phyloP scores from a whole-genome alignment of 2,329 filamentous ascomycete species.

The Ophiostoma novo-ulmi region DNA sequence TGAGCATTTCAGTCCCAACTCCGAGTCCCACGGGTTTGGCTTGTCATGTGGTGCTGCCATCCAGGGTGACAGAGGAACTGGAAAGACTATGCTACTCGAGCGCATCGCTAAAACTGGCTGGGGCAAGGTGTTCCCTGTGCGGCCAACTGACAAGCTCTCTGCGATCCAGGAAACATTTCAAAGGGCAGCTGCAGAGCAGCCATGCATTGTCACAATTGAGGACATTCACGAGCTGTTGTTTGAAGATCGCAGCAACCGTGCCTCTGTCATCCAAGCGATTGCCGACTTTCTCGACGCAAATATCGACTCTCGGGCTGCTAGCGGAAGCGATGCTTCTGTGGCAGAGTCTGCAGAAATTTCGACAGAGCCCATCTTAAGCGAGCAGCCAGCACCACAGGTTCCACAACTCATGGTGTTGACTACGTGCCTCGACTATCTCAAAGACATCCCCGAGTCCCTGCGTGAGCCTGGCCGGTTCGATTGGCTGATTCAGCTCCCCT shows the following conservation, averaged over 20 bases:
- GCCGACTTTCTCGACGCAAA: slow-evolving; percentile 51
- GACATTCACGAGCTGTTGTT: slow-evolving; percentile 65
- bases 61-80: slow-evolving; percentile 77
- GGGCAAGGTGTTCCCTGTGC: slow-evolving; percentile 61
- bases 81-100: slow-evolving; percentile 71
- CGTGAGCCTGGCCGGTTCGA: slow-evolving; percentile 61
- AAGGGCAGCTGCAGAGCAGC: slow-evolving; percentile 62
- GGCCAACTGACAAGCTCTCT: slow-evolving; percentile 50
- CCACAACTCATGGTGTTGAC: slow-evolving; percentile 67
- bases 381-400: background rate
- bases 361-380: background rate
- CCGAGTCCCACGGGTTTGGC: slow-evolving; percentile 28
- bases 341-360: background rate
- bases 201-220: slow-evolving; percentile 75
- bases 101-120: slow-evolving; percentile 64
- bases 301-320: background rate
- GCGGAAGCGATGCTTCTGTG: background rate
- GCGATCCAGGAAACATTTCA: slow-evolving; percentile 64
- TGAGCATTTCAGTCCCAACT: slow-evolving; percentile 29
- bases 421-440: slow-evolving; percentile 64
- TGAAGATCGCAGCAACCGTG: slow-evolving; percentile 50
- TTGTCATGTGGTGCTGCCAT: slow-evolving; percentile 59
- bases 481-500: slow-evolving; percentile 65
- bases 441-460: slow-evolving; percentile 66
- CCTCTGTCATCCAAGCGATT: slow-evolving; percentile 47